phyloP scores from a whole-genome alignment of 2,329 filamentous ascomycete genomes.

The Sporothrix pallida region DNA sequence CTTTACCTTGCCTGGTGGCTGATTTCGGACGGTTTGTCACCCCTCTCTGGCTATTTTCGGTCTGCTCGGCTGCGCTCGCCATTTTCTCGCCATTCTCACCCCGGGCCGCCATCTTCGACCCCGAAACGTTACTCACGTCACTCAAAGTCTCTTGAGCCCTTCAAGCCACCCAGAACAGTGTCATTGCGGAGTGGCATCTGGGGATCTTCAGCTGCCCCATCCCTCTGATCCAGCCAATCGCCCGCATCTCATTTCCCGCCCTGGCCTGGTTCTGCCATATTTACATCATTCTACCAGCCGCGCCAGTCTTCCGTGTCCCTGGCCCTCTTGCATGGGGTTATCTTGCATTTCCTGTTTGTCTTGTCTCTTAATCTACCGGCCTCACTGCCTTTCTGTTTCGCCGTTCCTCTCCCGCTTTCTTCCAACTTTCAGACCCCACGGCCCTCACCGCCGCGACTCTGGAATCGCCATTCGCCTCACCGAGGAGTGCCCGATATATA shows the following conservation, averaged over 20 bases:
- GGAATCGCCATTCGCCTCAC: not conserved
- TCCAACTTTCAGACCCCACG: not conserved
- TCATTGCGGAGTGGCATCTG: conserved; percentile 23
- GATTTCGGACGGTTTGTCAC: not conserved
- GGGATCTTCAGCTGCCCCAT: conserved; percentile 31
- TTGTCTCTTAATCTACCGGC: conserved; percentile 18
- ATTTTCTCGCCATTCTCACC: conserved; percentile 5
- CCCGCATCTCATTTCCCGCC: conserved; percentile 31
- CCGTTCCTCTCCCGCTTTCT: not conserved
- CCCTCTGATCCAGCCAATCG: conserved; percentile 30
- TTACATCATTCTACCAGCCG: conserved; percentile 23
- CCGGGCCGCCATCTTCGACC: conserved; percentile 15
- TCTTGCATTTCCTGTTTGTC: not conserved
- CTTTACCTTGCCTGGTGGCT: not conserved
- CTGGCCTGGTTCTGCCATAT: conserved; percentile 20
- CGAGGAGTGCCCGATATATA: not conserved
- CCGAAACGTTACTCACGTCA: conserved; percentile 3
- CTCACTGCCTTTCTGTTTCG: not conserved
- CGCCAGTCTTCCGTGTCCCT: conserved; percentile 17
- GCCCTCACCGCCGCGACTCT: not conserved
- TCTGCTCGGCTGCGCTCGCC: conserved; percentile 24
- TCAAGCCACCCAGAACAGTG: not conserved
- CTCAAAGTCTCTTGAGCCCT: not conserved
- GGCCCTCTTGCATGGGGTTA: not conserved
- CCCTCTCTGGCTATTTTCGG: not conserved